Conservation (phyloP, 371 early-diverging fungal genomes). For the Lichtheimia ornata region DNA sequence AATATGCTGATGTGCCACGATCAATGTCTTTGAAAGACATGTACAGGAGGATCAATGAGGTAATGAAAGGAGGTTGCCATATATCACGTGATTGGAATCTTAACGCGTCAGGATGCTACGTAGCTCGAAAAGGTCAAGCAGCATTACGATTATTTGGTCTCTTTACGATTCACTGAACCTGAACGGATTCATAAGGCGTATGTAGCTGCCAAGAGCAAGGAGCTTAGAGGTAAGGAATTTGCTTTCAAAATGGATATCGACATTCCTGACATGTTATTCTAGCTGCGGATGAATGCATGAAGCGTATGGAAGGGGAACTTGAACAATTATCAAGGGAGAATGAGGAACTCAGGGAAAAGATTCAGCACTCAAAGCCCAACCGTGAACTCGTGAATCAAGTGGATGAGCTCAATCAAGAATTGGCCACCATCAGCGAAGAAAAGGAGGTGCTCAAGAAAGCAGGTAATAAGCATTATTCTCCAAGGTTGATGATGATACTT, state of each 20-base stretch:
- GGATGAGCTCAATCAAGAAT: neutral
- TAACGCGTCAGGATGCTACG: neutral
- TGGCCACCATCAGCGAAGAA: neutral
- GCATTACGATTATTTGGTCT: conserved; percentile 8
- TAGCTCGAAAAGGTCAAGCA: conserved; percentile 6
- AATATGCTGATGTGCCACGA: neutral
- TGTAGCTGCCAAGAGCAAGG: conserved; percentile 7
- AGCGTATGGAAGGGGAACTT: conserved; percentile 2
- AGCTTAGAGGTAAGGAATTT: conserved; percentile 8
- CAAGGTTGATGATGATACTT: neutral
- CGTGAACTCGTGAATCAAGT: conserved; percentile 1
- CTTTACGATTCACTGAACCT: conserved; percentile 16
- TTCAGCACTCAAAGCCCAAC: neutral
- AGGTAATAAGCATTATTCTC: neutral
- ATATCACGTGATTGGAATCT: neutral
- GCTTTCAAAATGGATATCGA: neutral
- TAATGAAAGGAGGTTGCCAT: neutral
- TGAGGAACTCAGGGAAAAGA: neutral
- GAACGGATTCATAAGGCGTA: conserved; percentile 8
- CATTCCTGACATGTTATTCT: neutral
- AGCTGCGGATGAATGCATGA: neutral
- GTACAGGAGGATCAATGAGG: neutral
- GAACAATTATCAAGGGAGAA: neutral
- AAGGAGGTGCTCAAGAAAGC: neutral
- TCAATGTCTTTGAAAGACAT: neutral